phyloP scores from a whole-genome alignment of 2,329 filamentous ascomycete genomes.

The Sporothrix sp. region DNA sequence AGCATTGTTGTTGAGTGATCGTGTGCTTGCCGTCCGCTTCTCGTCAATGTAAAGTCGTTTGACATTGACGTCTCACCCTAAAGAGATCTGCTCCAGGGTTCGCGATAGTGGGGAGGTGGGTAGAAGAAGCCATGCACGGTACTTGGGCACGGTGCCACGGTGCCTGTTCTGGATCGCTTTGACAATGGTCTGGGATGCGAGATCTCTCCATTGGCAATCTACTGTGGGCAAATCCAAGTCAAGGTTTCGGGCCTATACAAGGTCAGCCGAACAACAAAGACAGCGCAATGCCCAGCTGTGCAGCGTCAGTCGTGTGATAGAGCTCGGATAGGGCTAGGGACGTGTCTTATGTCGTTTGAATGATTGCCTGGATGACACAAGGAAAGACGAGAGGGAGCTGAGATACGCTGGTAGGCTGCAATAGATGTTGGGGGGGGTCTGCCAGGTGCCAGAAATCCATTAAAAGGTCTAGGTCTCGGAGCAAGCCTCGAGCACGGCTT shows the following conservation, averaged over 20 bases:
- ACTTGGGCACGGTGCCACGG: background rate
- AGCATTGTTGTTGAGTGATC: background rate
- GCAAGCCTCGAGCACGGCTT: too few species aligned
- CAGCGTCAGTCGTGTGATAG: background rate
- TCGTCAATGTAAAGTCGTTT: too few species aligned
- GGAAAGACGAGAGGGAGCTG: background rate
- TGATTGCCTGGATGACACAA: background rate
- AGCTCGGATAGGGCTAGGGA: background rate
- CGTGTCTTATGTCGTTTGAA: too few species aligned
- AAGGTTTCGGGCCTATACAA: background rate
- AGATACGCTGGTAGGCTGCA: background rate
- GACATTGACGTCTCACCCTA: background rate
- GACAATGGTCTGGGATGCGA: too few species aligned
- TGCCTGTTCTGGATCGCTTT: too few species aligned
- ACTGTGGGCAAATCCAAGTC: background rate
- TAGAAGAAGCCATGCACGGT: background rate
- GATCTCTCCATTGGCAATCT: background rate
- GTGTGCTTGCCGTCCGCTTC: background rate
- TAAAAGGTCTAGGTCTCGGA: too few species aligned
- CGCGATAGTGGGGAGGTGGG: background rate
- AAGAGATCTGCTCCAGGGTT: constrained; percentile 1
- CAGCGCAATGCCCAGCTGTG: too few species aligned
- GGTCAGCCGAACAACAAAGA: background rate
- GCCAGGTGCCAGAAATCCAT: background rate
- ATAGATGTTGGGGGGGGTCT: background rate